Evolutionary conservation across 371 early-diverging fungal species (phyloP), one percentile per base, ranked within the genome.

Genomic region (Rhizopus sp.): DNA sequence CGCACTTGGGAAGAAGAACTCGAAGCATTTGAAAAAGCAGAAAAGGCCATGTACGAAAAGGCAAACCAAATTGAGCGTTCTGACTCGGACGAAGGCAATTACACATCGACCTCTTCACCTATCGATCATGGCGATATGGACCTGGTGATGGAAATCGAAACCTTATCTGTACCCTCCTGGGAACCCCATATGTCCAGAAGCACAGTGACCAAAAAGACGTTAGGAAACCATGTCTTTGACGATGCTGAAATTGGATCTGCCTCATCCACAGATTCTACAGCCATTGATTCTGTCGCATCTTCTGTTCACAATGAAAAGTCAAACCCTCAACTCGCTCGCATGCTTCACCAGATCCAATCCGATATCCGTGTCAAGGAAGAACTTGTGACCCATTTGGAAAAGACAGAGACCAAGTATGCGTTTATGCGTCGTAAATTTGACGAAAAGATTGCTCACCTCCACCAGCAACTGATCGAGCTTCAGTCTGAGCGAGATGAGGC

Each of bases 401-500:
- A 70, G 39, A 77, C 80, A 3, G 85, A 85, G 54, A 70, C 67
- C 9, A 84, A 88, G 41, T 83, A 80, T 53, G 50, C 70, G 0
- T 76, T 72, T 23, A 84, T 88, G 88, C 69, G 82, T 7, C 69
- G 73, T 29, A 84, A 89, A 42, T 93, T 90, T 64, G 90, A 93
- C 53, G 83, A 84, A 12, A 86, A 88, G 60, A 71, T 93, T 29
- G 53, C 60, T 5, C 59, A 70, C 3, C 71, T 92, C 51, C 87
- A 89, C 57, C 55, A 72, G 1, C 82, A 85, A 40, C 64, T 91
- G 7, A 53, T 66, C 4, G 79, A 77, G 12, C 66, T 89, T 23
- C 86, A 88, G 57, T 68, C 75, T 33, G 90, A 93, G 63, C 78
- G 88, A 7, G 91, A 93, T 59, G 58, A 69, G 39, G 90, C 88